Base-by-base conservation (phyloP, 352 stramenopile genomes). In the Phytophthora cactorum region DNA sequence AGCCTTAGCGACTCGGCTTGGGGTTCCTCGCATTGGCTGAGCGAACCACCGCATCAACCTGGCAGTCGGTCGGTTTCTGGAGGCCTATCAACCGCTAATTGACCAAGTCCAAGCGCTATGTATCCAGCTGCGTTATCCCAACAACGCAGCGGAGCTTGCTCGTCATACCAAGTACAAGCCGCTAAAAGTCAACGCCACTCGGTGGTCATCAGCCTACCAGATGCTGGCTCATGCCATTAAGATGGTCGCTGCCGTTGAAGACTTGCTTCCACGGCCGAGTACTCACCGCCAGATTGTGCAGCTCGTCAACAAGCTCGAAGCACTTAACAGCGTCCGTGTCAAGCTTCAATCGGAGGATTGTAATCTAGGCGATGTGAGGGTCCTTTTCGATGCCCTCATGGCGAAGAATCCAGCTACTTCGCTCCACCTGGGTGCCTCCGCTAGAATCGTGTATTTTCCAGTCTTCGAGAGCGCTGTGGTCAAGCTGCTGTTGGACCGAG, bases 351-450 rank as follows among this genome's bases (percentile, higher is more conserved):
- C 9, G 1, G 46, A 67, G 43, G 41, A 50, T 0, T 12, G 28
- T 7, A 67, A 1, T 34, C 32, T 67, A 0, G 50, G 17, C 0
- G 59, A 67, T 5, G 51, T 55, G 5, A 31, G 31, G 0, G 29
- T 67, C 7, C 41, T 60, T 1, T 67, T 67, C 22, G 59, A 67
- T 25, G 49, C 59, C 5, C 15, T 53, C 4, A 46, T 52, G 5
- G 4, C 38, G 1, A 59, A 66, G 31, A 59, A 51, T 41, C 50
- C 49, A 38, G 5, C 29, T 0, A 66, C 29, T 3, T 2, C 32
- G 1, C n/a, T 56, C 1, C 6, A 66, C 31, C 49, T 66, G 3
- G 43, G 22, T 2, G 3, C 28, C 12, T 32, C 49, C 0, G 12
- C 59, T 14, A 38, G 2, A 15, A 51, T 66, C 9, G 50, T 60